These are phyloP conservation scores for Stephanodiscus minutulus DNA, from an alignment of 108 stramenopile genomes.

Conservation along the genomic window DNA sequence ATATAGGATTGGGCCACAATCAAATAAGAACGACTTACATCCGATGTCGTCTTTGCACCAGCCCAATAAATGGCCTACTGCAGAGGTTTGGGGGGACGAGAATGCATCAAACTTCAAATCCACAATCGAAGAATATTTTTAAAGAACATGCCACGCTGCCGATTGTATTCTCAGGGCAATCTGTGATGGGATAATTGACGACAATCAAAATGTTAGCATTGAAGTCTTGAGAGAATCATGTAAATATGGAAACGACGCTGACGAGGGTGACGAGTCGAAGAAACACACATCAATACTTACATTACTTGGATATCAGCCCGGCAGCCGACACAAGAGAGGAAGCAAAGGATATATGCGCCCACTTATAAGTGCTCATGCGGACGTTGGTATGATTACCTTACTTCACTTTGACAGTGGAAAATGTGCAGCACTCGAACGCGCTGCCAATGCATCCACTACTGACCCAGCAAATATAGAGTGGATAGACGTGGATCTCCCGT, in stretches of 20 bases:
- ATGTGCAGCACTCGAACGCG: constrained; percentile 65
- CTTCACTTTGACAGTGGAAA: constrained; percentile 70
- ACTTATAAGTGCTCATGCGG: constrained; percentile 74
- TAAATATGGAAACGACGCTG: background rate
- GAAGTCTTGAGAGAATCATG: background rate
- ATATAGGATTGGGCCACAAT: constrained; percentile 63
- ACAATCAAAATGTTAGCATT: constrained; percentile 25
- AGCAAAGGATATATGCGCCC: constrained; percentile 49
- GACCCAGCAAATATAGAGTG: constrained; percentile 33
- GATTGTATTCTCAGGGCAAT: constrained; percentile 60
- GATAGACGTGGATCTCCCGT: constrained; percentile 58
- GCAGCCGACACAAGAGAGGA: constrained; percentile 65
- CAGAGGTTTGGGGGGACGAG: constrained; percentile 49
- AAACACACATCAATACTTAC: constrained; percentile 72
- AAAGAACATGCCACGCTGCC: constrained; percentile 43
- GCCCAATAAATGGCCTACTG: constrained; percentile 69
- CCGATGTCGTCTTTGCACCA: constrained; percentile 52
- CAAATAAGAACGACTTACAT: background rate
- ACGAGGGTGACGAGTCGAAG: constrained; percentile 6
- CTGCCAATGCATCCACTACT: background rate
- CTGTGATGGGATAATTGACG: constrained; percentile 57
- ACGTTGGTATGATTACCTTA: constrained; percentile 77
- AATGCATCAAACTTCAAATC: constrained; percentile 42
- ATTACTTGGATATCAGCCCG: constrained; percentile 65
- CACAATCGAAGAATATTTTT: constrained; percentile 59